Conservation (phyloP, 148 eudicot species). For the Fagopyrum homotropicum region DNA sequence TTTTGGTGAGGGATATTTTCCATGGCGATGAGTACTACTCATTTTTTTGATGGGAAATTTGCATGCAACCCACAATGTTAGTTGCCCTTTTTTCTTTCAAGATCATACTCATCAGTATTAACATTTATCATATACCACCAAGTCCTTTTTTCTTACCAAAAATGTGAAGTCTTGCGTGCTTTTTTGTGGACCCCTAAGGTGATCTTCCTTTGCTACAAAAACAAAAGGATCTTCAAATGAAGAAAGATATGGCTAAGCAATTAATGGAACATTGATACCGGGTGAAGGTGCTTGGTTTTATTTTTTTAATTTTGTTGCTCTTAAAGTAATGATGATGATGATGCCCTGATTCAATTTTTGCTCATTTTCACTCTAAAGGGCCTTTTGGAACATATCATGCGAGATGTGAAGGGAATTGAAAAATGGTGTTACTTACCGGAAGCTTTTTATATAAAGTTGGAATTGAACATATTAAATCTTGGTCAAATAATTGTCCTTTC, state of each 20-base stretch:
- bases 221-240: slow-evolving; percentile 62
- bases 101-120: neutral
- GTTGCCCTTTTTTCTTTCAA: neutral
- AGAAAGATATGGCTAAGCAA: slow-evolving; percentile 57
- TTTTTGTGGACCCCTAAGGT: neutral
- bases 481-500: neutral
- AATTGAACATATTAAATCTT: neutral
- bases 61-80: neutral
- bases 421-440: neutral
- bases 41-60: neutral
- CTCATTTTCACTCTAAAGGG: neutral
- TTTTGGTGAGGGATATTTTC: neutral
- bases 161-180: neutral
- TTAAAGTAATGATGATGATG: neutral
- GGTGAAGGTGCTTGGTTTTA: slow-evolving; percentile 49
- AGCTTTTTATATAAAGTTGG: neutral
- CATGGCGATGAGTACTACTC: neutral
- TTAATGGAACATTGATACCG: slow-evolving; percentile 75
- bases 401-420: neutral
- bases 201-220: slow-evolving; percentile 33
- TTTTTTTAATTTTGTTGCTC: neutral
- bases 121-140: neutral
- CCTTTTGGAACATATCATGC: neutral
- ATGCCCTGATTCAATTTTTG: neutral
- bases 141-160: neutral